Percentiles rank a stretch among this genome's conserved stretches.
These are phyloP conservation scores for Gossypium rotundifolium DNA, from an alignment of 345 rosid species.

Conservation along the genomic window DNA sequence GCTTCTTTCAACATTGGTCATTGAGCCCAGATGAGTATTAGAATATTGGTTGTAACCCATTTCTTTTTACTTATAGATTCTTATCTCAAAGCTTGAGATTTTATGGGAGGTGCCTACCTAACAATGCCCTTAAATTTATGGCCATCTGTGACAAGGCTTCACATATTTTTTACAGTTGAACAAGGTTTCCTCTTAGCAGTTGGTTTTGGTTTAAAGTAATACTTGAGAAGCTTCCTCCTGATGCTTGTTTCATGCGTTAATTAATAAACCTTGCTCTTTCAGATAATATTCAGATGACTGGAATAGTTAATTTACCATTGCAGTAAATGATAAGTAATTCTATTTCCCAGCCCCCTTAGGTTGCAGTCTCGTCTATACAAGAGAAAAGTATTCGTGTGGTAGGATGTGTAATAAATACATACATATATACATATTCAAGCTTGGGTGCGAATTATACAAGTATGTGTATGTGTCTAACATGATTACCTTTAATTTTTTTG, in stretches of 20 bases:
- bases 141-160: not conserved
- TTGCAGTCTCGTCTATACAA: too few relatives aligned
- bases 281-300: too few relatives aligned
- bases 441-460: too few relatives aligned
- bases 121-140: not conserved
- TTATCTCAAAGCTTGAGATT: not conserved
- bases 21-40: slow-evolving; percentile 16
- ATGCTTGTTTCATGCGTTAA: not conserved
- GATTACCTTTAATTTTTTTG: too few relatives aligned
- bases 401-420: too few relatives aligned
- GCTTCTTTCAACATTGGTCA: slow-evolving; percentile 34
- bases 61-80: not conserved
- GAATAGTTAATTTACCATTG: too few relatives aligned
- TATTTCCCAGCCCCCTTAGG: too few relatives aligned
- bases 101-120: not conserved
- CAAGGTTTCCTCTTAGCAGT: not conserved
- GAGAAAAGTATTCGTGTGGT: too few relatives aligned
- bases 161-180: not conserved
- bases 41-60: not conserved
- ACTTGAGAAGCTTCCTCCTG: not conserved
- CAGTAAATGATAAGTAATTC: too few relatives aligned
- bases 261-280: not conserved
- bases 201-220: not conserved
- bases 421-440: too few relatives aligned
- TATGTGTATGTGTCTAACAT: too few relatives aligned